These are phyloP conservation scores for Rhazya stricta DNA, from an alignment of 257 asterid genomes.

Conservation along the genomic window DNA sequence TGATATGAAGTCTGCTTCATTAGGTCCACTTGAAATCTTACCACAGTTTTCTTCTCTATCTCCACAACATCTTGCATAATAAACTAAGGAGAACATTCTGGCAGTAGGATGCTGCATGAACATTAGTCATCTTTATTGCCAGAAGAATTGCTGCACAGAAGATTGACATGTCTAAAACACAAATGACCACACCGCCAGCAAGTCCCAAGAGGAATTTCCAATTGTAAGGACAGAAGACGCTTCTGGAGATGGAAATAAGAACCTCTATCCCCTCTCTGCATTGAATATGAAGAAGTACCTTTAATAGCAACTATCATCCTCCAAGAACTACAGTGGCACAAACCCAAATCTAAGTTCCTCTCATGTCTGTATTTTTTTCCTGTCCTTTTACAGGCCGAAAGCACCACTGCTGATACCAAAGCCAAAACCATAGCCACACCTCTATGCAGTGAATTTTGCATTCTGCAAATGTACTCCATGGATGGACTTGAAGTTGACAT, in stretches of 20 bases:
- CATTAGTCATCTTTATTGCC: too few relatives aligned
- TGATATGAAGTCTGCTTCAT: conserved; percentile 34
- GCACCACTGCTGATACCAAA: conserved; percentile 47
- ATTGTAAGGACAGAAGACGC: conserved; percentile 32
- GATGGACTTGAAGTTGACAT: background rate
- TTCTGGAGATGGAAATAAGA: conserved; percentile 12
- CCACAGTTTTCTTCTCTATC: conserved; percentile 45
- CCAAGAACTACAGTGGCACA: conserved; percentile 52
- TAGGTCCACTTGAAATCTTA: conserved; percentile 47
- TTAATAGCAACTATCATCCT: conserved; percentile 62
- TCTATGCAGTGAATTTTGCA: conserved; percentile 50
- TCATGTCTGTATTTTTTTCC: conserved; percentile 36
- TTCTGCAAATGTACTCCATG: conserved; percentile 39
- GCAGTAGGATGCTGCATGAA: background rate
- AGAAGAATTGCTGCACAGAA: too few relatives aligned
- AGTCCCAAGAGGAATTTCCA: conserved; percentile 66
- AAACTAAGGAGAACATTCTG: conserved; percentile 27
- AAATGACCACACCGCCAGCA: too few relatives aligned
- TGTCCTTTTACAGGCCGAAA: conserved; percentile 56
- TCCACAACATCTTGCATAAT: conserved; percentile 55
- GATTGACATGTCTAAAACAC: too few relatives aligned
- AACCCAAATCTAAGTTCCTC: conserved; percentile 52
- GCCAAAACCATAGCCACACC: conserved; percentile 64
- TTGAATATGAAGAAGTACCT: conserved; percentile 44
- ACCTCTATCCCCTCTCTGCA: conserved; percentile 14